A percentile compares a stretch with the other conserved stretches of the same genome.
phyloP scores from a whole-genome alignment of 495 filamentous ascomycete genomes.

The Aspergillus saccharolyticus region DNA sequence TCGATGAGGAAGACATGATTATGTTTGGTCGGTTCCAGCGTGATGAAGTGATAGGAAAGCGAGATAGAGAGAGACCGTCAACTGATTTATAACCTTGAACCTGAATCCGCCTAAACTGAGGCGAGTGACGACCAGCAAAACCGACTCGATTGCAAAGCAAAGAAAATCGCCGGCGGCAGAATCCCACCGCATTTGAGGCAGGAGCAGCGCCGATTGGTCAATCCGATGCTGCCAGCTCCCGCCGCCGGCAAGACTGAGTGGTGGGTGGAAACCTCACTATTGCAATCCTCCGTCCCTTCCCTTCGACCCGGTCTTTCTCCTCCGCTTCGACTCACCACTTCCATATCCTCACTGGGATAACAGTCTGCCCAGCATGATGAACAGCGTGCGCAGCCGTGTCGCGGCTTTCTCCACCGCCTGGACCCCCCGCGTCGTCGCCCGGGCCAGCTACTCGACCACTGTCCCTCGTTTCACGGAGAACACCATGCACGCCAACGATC shows the following conservation, averaged over 20 bases:
- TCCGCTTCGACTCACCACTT: conserved; percentile 17
- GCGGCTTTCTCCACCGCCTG: conserved; percentile 34
- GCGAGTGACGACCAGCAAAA: conserved; percentile 1
- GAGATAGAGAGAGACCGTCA: too few relatives aligned
- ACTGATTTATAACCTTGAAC: conserved; percentile 1
- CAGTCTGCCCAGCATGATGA: conserved; percentile 49
- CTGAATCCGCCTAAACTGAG: not conserved
- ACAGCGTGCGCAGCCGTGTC: conserved; percentile 48
- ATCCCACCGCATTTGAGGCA: conserved; percentile 14
- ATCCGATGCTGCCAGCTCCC: conserved; percentile 16
- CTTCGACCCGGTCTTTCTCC: conserved; percentile 22
- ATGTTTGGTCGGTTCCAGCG: conserved; percentile 10
- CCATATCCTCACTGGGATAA: conserved; percentile 8
- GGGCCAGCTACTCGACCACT: conserved; percentile 45
- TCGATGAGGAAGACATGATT: conserved; percentile 32
- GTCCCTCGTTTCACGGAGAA: conserved; percentile 45
- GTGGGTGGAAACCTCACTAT: conserved; percentile 3
- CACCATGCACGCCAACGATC: conserved; percentile 50
- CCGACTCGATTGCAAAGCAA: conserved; percentile 1
- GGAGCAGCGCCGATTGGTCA: conserved; percentile 23
- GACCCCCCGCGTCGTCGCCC: conserved; percentile 33
- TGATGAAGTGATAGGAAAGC: conserved; percentile 2
- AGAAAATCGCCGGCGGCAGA: conserved; percentile 19
- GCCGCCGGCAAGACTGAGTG: conserved; percentile 10
- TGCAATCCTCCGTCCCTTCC: conserved; percentile 14